Evolutionary conservation across 306 rosid genomes (phyloP).

Genomic region (Dryas alaskensis): DNA sequence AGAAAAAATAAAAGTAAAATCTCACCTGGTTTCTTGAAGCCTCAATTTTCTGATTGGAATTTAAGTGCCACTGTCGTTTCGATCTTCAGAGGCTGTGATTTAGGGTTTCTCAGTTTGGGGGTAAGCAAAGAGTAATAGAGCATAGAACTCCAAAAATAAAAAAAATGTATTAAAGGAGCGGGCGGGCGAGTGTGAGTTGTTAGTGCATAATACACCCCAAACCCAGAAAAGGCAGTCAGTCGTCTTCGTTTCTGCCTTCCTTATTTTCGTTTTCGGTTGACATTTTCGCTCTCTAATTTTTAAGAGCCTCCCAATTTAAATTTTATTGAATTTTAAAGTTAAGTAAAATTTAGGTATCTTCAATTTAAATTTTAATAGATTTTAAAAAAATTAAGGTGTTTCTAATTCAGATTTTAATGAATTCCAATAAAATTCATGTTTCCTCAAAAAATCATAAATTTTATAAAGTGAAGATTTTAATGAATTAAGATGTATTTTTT

Average conservation of each 20-base stretch:
- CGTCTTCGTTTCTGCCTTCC: neutral
- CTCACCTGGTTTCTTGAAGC: slow-evolving; percentile 4
- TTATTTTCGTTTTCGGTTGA: neutral
- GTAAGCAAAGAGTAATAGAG: neutral
- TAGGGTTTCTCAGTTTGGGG: slow-evolving; percentile 2
- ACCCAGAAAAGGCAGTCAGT: slow-evolving; percentile 13
- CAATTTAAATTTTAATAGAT: no score
- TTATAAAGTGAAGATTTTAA: no score
- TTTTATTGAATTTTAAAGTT: no score
- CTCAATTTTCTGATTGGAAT: neutral
- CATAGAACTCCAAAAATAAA: neutral
- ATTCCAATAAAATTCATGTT: no score
- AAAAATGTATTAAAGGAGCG: neutral
- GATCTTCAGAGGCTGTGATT: neutral
- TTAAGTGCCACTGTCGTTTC: neutral
- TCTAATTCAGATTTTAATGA: no score
- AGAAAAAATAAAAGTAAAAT: neutral
- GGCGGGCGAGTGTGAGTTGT: neutral
- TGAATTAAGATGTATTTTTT: no score
- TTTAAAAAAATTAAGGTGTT: no score
- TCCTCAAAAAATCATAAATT: no score
- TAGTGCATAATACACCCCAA: neutral
- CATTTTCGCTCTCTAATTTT: neutral
- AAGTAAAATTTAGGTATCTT: no score
- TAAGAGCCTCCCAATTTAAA: neutral